phyloP scores from a whole-genome alignment of 495 filamentous ascomycete species.

The Cudoniella acicularis region DNA sequence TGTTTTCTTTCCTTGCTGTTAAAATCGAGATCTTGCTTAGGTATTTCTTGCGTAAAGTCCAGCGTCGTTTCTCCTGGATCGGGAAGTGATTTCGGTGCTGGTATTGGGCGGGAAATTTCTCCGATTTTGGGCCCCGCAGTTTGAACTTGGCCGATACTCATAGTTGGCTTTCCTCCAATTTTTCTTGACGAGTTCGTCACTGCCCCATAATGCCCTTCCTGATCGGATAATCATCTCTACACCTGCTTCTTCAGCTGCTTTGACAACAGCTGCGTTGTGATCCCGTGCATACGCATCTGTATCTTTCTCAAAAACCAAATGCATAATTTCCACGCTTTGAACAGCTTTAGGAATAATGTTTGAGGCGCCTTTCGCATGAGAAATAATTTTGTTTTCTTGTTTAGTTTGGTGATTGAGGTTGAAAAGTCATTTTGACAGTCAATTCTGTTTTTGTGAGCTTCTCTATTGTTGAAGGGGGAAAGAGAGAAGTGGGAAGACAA shows the following conservation, averaged over 20 bases:
- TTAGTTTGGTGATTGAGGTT: constrained; percentile 54
- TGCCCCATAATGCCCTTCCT: constrained; percentile 64
- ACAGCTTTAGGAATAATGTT: constrained; percentile 62
- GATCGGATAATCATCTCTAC: constrained; percentile 56
- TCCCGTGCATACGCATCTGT: constrained; percentile 64
- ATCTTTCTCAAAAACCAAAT: constrained; percentile 72
- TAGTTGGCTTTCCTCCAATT: constrained; percentile 64
- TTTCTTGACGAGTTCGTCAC: constrained; percentile 58
- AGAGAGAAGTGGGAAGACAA: constrained; percentile 5
- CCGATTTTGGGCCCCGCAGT: constrained; percentile 44
- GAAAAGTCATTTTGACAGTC: constrained; percentile 66
- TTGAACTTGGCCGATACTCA: constrained; percentile 62
- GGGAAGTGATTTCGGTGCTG: constrained; percentile 50
- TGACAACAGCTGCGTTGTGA: constrained; percentile 51
- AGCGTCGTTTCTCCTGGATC: constrained; percentile 57
- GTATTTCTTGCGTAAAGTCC: constrained; percentile 47
- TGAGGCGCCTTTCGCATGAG: constrained; percentile 65
- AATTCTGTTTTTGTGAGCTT: constrained; percentile 35
- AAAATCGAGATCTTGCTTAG: constrained; percentile 44
- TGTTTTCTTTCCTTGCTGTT: constrained; percentile 45
- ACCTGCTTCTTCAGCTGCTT: constrained; percentile 55
- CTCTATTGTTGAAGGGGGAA: background rate
- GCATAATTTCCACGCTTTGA: constrained; percentile 63
- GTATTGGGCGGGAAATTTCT: constrained; percentile 50
- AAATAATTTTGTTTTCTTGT: constrained; percentile 61